Evolutionary conservation across 768 basidiomycete genomes (phyloP), one percentile per base, ranked within the genome.

Genomic region (Boletus patriciae): DNA sequence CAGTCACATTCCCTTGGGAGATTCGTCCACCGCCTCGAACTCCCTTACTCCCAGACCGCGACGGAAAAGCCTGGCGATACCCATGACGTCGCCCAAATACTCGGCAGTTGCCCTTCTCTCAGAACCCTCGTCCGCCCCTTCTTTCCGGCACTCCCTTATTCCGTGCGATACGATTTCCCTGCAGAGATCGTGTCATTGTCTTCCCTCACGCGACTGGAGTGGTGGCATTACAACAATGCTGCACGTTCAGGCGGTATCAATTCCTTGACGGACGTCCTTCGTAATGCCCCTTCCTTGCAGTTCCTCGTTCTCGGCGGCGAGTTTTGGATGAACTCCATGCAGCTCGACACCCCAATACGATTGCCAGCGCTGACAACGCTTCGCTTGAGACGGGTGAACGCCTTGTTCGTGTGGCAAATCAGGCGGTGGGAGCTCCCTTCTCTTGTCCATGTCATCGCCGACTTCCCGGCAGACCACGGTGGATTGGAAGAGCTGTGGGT

Each of bases 231-330:
- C 60, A 73, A 69, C 57, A 66, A 70, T 66, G 86, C 86, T 21
- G 80, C 83, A 38, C 77, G 82, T 44, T 77, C 83, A 18, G 86
- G 86, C 2, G 87, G 86, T 7, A 83, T 88, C 57, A 88, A 88
- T 68, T 83, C 80, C 8, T 72, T 89, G 41, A 63, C 66, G 3
- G 70, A 78, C 50, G 82, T 86, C 56, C 77, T 89, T 25, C 71
- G 67, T 10, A 72, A 70, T 45, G 68, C 85, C 4, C 84, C 87
- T 8, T 82, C 80, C 55, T 64, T 88, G 46, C 75, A 77, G 47
- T 87, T 82, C 62, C 81, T 88, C 50, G 75, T 81, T 57, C 67
- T 87, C 21, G 82, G 81, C 23, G 84, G 84, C 27, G 66, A 58
- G 62, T 73, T 66, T 58, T 70, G 59, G 76, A 72, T 41, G 56